These are phyloP conservation scores for Helianthus tuberosus DNA, from an alignment of 129 eudicot species.

Conservation along the genomic window DNA sequence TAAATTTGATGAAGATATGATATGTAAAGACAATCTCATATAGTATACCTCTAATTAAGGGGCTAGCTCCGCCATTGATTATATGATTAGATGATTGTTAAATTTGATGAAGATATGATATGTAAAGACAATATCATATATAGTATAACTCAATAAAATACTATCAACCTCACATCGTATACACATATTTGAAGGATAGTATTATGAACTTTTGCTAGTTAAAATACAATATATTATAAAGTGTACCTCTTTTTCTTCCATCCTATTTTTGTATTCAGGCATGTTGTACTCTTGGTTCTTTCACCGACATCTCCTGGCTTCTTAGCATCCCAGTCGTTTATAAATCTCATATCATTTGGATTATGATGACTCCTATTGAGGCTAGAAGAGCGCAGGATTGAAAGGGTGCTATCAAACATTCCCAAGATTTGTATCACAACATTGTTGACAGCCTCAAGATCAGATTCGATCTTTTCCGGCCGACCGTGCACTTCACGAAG, in stretches of 20 bases:
- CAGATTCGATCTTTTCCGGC: constrained; percentile 13
- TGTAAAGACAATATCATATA: background rate
- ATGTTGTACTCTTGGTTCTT: constrained; percentile 22
- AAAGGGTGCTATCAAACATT: constrained; percentile 39
- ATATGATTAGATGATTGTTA: background rate
- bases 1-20: background rate
- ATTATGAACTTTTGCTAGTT: too few species aligned
- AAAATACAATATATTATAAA: background rate
- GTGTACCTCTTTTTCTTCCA: constrained; percentile 66
- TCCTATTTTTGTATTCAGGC: constrained; percentile 40
- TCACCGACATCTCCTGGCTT: constrained; percentile 36
- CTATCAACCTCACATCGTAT: background rate
- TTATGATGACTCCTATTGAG: constrained; percentile 24
- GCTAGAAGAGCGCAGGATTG: constrained; percentile 9
- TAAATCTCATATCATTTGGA: constrained; percentile 4
- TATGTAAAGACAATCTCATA: background rate
- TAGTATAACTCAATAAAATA: background rate
- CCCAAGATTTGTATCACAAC: constrained; percentile 43
- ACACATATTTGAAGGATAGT: background rate
- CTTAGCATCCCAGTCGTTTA: background rate
- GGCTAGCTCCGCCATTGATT: too few species aligned
- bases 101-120: background rate
- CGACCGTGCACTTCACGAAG: constrained; percentile 32
- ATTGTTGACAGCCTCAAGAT: constrained; percentile 27
- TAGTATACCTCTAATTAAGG: too few species aligned